Evolutionary conservation across 2,329 filamentous ascomycete species (phyloP).

Genomic region (Cladosporium halotolerans): DNA sequence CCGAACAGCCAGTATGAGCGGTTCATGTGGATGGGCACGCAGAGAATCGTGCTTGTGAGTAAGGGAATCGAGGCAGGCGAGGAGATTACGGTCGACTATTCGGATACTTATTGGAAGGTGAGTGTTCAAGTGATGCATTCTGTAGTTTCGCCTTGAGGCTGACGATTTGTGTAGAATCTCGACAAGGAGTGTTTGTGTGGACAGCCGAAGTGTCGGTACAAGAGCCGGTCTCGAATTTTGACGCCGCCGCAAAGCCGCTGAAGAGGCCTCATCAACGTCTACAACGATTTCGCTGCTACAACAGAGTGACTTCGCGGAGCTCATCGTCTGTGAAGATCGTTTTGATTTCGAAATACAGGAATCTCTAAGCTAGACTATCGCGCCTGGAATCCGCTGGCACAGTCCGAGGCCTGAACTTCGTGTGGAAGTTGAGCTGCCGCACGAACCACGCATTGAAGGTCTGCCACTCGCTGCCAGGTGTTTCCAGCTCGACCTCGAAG

Average conservation of each 20-base stretch:
- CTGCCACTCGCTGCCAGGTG: slow-evolving; percentile 37
- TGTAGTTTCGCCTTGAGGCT: neutral
- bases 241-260: slow-evolving; percentile 2
- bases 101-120: slow-evolving; percentile 50
- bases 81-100: slow-evolving; percentile 55
- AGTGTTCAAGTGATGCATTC: neutral
- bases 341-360: neutral
- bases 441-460: slow-evolving; percentile 52
- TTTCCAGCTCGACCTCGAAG: slow-evolving; percentile 52
- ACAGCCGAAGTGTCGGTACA: slow-evolving; percentile 47
- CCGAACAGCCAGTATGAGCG: slow-evolving; percentile 52
- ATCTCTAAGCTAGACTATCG: slow-evolving; percentile 7
- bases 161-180: slow-evolving; percentile 30
- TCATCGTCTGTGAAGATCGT: too few species aligned
- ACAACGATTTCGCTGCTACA: too few species aligned
- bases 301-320: too few species aligned
- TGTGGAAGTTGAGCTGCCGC: slow-evolving; percentile 39
- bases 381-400: slow-evolving; percentile 12
- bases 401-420: slow-evolving; percentile 34
- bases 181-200: slow-evolving; percentile 52
- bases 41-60: slow-evolving; percentile 51
- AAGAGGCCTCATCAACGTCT: too few species aligned
- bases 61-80: slow-evolving; percentile 48
- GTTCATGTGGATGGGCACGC: slow-evolving; percentile 52
- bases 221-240: slow-evolving; percentile 5